A percentile compares a stretch with the other conserved stretches of the same genome.
Evolutionary conservation across 176 grass and related monocot genomes (phyloP).

Genomic region (Phragmites australis): DNA sequence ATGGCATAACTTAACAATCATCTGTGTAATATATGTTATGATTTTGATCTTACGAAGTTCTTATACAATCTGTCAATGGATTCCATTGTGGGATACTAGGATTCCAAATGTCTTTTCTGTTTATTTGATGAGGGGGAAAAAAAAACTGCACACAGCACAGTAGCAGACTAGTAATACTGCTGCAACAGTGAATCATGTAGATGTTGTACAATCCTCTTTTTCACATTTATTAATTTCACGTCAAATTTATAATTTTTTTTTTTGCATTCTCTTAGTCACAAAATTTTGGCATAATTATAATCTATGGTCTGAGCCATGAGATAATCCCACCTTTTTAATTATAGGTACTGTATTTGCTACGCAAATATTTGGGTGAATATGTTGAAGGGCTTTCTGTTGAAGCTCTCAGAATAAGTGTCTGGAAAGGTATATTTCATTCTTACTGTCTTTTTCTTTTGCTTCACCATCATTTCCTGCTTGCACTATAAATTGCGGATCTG

Average conservation of each 20-base stretch:
- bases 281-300: conserved; percentile 11
- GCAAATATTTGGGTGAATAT: conserved; percentile 98
- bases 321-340: conserved; percentile 15
- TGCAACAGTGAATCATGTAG: conserved; percentile 1
- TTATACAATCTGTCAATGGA: background rate
- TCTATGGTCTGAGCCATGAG: conserved; percentile 22
- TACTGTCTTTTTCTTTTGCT: background rate
- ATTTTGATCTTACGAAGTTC: background rate
- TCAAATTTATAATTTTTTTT: background rate
- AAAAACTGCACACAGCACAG: too few relatives aligned
- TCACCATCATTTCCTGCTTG: conserved; percentile 25
- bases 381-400: conserved; percentile 96
- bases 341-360: conserved; percentile 87
- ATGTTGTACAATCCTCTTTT: background rate
- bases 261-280: background rate
- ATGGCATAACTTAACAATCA: background rate
- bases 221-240: background rate
- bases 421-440: conserved; percentile 71
- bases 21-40: background rate
- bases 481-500: conserved; percentile 11
- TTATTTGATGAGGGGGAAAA: background rate
- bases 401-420: conserved; percentile 95
- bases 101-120: background rate
- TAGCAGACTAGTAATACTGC: background rate
- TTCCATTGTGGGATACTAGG: background rate